Conservation (phyloP, 805 yeast species). For the Priceomyces castillae region DNA sequence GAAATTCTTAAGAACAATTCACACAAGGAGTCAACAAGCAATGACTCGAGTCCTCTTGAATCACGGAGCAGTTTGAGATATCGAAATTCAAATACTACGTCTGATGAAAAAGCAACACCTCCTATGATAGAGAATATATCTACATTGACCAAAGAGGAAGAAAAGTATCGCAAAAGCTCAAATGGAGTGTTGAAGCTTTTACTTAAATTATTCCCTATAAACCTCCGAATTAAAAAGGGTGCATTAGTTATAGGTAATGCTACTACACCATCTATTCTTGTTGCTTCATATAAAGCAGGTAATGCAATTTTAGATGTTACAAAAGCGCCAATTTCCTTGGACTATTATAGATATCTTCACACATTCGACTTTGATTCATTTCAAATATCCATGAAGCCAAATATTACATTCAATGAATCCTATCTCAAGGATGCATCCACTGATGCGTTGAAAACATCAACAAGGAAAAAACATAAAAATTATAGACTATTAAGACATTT, state of each 20-base stretch:
- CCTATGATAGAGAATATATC: constrained; percentile 7
- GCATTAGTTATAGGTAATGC: constrained; percentile 79
- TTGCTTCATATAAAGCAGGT: constrained; percentile 55
- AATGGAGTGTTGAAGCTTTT: constrained; percentile 14
- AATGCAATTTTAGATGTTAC: constrained; percentile 58
- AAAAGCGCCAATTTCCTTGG: constrained; percentile 46
- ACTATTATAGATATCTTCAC: constrained; percentile 50
- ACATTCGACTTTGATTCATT: constrained; percentile 49
- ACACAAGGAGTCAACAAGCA: not conserved
- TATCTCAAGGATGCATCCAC: constrained; percentile 8
- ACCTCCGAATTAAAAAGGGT: constrained; percentile 57
- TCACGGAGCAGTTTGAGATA: constrained; percentile 1
- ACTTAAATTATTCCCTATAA: constrained; percentile 56
- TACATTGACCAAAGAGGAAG: constrained; percentile 8
- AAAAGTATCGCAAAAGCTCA: constrained; percentile 2
- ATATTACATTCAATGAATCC: constrained; percentile 52
- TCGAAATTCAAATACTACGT: constrained; percentile 1
- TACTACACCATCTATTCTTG: constrained; percentile 68
- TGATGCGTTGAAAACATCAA: not conserved
- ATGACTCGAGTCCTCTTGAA: constrained; percentile 1
- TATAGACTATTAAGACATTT: constrained; percentile 25
- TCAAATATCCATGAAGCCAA: constrained; percentile 64
- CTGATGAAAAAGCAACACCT: constrained; percentile 7
- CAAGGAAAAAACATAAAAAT: constrained; percentile 10
- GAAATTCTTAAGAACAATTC: constrained; percentile 14